Conservation (phyloP, 164 flowering plant genomes). For the Piper betle region DNA sequence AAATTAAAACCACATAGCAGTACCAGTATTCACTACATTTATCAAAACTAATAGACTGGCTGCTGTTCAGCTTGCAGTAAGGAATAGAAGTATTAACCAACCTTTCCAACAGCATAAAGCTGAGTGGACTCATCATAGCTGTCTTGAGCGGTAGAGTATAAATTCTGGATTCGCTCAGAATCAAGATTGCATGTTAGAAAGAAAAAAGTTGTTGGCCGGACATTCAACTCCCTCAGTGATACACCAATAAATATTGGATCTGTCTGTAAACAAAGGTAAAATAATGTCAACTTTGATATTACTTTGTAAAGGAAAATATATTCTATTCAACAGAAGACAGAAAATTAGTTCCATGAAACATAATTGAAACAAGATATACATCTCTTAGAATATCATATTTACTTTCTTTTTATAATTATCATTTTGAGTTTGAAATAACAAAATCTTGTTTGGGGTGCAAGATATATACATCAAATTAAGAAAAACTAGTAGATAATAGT, state of each 20-base stretch:
- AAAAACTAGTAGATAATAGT: too few relatives aligned
- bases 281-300: neutral
- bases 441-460: too few relatives aligned
- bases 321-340: neutral
- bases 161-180: conserved; percentile 50
- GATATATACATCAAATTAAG: too few relatives aligned
- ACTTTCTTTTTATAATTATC: too few relatives aligned
- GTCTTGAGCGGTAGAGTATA: conserved; percentile 73
- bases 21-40: neutral
- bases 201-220: conserved; percentile 88
- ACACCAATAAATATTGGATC: conserved; percentile 67
- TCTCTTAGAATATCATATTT: too few relatives aligned
- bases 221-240: conserved; percentile 69
- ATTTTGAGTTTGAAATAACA: too few relatives aligned
- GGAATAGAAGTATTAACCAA: conserved; percentile 10
- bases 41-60: neutral
- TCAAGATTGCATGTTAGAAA: conserved; percentile 61
- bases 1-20: neutral
- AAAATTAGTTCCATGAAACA: too few relatives aligned
- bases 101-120: conserved; percentile 55
- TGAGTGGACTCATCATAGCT: conserved; percentile 89
- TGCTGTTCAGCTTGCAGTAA: neutral
- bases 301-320: too few relatives aligned
- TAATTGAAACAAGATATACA: too few relatives aligned
- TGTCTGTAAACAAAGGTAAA: conserved; percentile 31